Conservation (phyloP, 176 grass and related monocot species). For the Elymus sibiricus region DNA sequence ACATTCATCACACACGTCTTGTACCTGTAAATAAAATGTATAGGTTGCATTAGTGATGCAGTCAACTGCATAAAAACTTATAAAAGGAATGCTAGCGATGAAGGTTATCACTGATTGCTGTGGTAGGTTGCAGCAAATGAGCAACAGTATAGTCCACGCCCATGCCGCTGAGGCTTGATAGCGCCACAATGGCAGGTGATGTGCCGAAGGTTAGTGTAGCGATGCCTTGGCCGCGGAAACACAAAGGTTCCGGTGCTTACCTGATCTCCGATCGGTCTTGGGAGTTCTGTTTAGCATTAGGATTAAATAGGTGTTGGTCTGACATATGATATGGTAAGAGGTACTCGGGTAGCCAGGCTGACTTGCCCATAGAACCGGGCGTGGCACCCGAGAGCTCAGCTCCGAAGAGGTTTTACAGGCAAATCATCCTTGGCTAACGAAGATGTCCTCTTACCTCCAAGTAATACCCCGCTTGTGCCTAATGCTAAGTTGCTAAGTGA, state of each 20-base stretch:
- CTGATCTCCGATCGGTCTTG: not conserved
- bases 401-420: too few relatives aligned
- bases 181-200: not conserved
- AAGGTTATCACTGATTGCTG: not conserved
- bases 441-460: slow-evolving; percentile 16
- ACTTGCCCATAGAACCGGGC: slow-evolving; percentile 22
- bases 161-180: not conserved
- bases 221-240: not conserved
- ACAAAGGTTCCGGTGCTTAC: too few relatives aligned
- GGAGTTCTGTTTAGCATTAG: not conserved
- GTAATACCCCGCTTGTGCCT: not conserved
- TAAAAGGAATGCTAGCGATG: not conserved
- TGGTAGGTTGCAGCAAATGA: not conserved
- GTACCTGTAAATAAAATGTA: too few relatives aligned
- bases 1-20: too few relatives aligned
- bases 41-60: not conserved
- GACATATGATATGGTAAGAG: slow-evolving; percentile 34
- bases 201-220: not conserved
- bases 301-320: slow-evolving; percentile 20
- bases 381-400: not conserved
- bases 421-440: not conserved
- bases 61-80: not conserved
- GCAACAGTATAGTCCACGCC: too few relatives aligned
- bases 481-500: not conserved
- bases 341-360: slow-evolving; percentile 26